Base-by-base conservation (phyloP, 75 land plant genomes). In the Isoetes taiwanensis region DNA sequence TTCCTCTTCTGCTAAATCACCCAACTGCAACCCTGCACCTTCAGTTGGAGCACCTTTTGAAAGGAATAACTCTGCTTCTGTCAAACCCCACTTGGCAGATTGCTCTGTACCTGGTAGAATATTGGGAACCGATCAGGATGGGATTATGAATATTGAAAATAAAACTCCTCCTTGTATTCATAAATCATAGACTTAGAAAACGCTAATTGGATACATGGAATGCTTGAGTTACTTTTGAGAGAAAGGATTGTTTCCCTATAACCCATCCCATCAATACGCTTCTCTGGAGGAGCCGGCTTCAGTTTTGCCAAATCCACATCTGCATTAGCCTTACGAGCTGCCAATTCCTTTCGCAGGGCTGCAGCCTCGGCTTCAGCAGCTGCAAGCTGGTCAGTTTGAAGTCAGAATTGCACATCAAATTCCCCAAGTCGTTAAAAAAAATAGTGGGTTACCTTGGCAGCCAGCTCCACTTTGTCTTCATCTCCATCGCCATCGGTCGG, bases 311-410 rank as follows among this genome's bases (percentile, higher is more conserved):
- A 69, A 60, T 75, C 77, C 6, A 71, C 10, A 20, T 62, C 41
- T 23, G 11, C 30, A 16, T 29, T 40, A 16, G 62, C 62, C 52
- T 43, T 64, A 2, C 76, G 64, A 9, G 53, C 63, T 46, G 75
- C 76, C 38, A 75, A 34, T 43, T 75, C 77, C 55, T 66, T 71
- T 30, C 58, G 64, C 38, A 74, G 38, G 11, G 68, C 42, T 34
- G 63, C 67, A 5, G 76, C 76, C 62, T 74, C 76, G 17, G 76
- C 76, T 65, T 74, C 75, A 32, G 74, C 76, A 58, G 76, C 76
- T 57, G 74, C 76, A 59, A 74, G 55, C 75, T 73, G 70, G 41
- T 52, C 29, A 21, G 23, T 19, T n/a, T 21, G 1, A 21, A 34
- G 23, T 30, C 9, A 32, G 26, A 25, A 21, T 57, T 17, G 12